A percentile compares a stretch with the other conserved stretches of the same genome.
These are phyloP conservation scores for Trypanosoma avium DNA, from an alignment of 208 protist species.

Conservation along the genomic window DNA sequence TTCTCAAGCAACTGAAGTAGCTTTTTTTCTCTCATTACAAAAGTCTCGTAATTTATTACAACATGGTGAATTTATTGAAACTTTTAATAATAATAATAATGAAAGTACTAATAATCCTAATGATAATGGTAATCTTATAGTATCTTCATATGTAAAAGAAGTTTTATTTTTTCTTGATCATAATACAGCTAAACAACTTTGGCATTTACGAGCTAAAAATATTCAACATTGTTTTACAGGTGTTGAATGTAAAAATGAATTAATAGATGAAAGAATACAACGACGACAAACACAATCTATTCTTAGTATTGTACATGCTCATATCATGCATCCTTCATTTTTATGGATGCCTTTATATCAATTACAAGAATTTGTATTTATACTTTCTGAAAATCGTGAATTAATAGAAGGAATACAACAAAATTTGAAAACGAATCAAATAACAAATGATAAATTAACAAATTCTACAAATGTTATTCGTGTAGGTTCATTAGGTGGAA, in stretches of 20 bases:
- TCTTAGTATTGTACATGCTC: slow-evolving; percentile 55
- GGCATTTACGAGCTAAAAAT: slow-evolving; percentile 44
- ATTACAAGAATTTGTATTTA: slow-evolving; percentile 69
- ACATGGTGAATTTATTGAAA: slow-evolving; percentile 2
- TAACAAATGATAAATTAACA: not conserved
- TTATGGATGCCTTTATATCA: slow-evolving; percentile 83
- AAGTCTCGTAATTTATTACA: not conserved
- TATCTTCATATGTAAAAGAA: slow-evolving; percentile 50
- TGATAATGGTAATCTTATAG: slow-evolving; percentile 7
- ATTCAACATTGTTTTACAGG: slow-evolving; percentile 58
- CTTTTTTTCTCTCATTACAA: slow-evolving; percentile 61
- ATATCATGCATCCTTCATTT: slow-evolving; percentile 61
- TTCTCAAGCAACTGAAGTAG: slow-evolving; percentile 52
- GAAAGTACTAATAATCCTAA: not conserved
- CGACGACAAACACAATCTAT: slow-evolving; percentile 58
- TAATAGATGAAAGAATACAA: slow-evolving; percentile 28
- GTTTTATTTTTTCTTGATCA: slow-evolving; percentile 61
- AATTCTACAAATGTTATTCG: slow-evolving; percentile 5
- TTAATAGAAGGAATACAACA: slow-evolving; percentile 22
- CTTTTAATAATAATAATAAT: not conserved
- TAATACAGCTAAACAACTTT: slow-evolving; percentile 73
- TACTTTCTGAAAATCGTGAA: slow-evolving; percentile 40
- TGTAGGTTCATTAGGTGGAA: slow-evolving; percentile 14
- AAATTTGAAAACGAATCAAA: not conserved
- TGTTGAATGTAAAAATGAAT: slow-evolving; percentile 19